These are phyloP conservation scores for Solanum aculeatissimum DNA, from an alignment of 305 asterid genomes.

Conservation along the genomic window DNA sequence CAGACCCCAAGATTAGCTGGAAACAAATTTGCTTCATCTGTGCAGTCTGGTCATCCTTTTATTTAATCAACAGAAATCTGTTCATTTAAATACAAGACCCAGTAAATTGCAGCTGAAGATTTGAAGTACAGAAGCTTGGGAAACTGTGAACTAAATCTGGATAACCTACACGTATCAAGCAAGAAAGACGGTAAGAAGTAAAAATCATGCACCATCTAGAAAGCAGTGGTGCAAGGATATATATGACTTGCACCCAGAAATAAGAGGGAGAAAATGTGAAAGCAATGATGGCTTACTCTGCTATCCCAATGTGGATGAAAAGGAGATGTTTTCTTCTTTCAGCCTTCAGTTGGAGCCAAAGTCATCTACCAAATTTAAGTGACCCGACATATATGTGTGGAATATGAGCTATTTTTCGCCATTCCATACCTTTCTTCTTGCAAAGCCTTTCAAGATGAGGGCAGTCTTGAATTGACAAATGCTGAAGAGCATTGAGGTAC, in stretches of 20 bases:
- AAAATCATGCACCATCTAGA: not conserved
- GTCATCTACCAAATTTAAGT: conserved; percentile 3
- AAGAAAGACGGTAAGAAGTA: not conserved
- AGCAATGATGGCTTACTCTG: not conserved
- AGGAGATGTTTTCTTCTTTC: not conserved
- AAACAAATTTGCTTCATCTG: no score
- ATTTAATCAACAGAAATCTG: no score
- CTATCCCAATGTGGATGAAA: not conserved
- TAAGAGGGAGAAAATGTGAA: not conserved
- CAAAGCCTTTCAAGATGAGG: conserved; percentile 16
- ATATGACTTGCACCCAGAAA: not conserved
- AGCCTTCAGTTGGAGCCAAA: not conserved
- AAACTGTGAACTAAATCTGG: no score
- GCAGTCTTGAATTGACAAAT: conserved; percentile 18
- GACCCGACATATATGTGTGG: not conserved
- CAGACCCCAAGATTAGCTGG: no score
- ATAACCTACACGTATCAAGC: no score
- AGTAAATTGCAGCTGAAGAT: no score
- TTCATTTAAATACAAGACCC: no score
- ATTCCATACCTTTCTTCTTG: conserved; percentile 15
- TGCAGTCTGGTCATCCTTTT: no score
- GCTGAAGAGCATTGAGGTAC: conserved; percentile 12
- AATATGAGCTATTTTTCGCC: conserved; percentile 23
- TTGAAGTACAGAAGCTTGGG: no score
- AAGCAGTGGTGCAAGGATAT: not conserved